Evolutionary conservation across 768 basidiomycete species (phyloP), one percentile per base, ranked within the genome.

Genomic region (Amanita inopinata): DNA sequence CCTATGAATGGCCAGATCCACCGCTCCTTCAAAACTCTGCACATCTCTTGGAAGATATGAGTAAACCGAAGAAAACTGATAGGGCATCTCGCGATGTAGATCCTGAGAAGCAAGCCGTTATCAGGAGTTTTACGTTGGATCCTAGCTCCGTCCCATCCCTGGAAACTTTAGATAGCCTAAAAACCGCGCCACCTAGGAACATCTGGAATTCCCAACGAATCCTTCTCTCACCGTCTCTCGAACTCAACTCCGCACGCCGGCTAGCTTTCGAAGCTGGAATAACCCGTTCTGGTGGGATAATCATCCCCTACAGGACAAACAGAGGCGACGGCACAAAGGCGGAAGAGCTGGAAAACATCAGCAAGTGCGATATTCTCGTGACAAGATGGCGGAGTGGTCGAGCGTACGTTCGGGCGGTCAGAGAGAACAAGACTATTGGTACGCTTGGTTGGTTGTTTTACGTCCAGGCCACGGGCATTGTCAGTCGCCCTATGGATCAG

Each of bases 401-500:
- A 43, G 76, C 78, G 1, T 94, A 83, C 59, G 72, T 79, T 46
- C 66, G 73, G 83, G 87, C 89, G 11, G 70, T 76, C 15, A 64
- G 67, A 19, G 50, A 51, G 3, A 53, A 60, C 11, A 80, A 81
- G 56, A 73, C 74, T 3, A 75, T 97, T 14, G 92, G 83, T 0
- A 88, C 81, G 0, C 66, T 93, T 2, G 67, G 76, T 1, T 96
- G 91, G 92, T 53, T 94, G 9, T 87, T 88, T 57, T 77, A 83
- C 54, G 80, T 87, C 4, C 73, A 87, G 46, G 70, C 76, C 0
- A 73, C 71, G 1, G 79, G 81, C 2, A 60, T 70, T 0, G 53
- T 85, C 3, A 66, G 75, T 6, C 63, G 74, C 4, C 85, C 91
- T 0, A 67, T 77, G 24, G 78, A 84, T 44, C 82, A 87, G 33